phyloP scores from a whole-genome alignment of 352 stramenopile species.

The Globisporangium radiosum region DNA sequence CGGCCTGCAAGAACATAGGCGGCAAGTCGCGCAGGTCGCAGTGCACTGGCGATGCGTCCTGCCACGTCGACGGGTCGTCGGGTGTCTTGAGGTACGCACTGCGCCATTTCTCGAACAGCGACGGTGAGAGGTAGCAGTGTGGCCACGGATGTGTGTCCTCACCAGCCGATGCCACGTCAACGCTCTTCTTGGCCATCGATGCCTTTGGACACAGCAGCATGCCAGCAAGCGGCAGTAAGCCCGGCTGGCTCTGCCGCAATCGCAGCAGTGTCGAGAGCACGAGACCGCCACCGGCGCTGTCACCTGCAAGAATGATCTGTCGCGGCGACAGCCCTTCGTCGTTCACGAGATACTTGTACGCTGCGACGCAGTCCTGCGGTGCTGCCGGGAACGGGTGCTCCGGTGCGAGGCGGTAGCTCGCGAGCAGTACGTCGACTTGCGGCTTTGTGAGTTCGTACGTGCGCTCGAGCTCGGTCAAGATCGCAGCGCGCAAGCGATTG shows the following conservation, averaged over 20 bases:
- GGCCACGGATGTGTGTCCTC: conserved; percentile 12
- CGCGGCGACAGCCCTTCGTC: conserved; percentile 23
- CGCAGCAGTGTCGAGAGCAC: conserved; percentile 34
- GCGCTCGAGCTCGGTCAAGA: conserved; percentile 19
- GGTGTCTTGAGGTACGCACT: conserved; percentile 19
- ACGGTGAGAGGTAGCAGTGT: conserved; percentile 28
- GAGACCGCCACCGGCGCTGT: conserved; percentile 36
- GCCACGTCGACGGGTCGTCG: conserved; percentile 24
- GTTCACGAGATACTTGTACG: conserved; percentile 36
- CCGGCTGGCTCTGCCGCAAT: conserved; percentile 16
- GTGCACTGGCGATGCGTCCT: conserved; percentile 32
- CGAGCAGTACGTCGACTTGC: conserved; percentile 34
- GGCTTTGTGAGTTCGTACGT: conserved; percentile 11
- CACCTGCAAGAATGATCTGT: conserved; percentile 34
- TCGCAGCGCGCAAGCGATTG: conserved; percentile 19
- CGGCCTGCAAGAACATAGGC: too few relatives aligned
- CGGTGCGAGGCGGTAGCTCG: conserved; percentile 47
- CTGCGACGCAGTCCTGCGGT: conserved; percentile 26
- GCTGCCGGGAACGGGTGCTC: conserved; percentile 36
- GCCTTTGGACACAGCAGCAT: conserved; percentile 20
- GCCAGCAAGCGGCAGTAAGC: conserved; percentile 24
- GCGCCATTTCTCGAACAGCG: conserved; percentile 15
- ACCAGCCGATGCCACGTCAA: conserved; percentile 15
- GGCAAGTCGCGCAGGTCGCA: conserved; percentile 26
- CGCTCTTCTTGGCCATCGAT: conserved; percentile 2